phyloP scores from a whole-genome alignment of 306 rosid species.

The Aeschynomene evenia region DNA sequence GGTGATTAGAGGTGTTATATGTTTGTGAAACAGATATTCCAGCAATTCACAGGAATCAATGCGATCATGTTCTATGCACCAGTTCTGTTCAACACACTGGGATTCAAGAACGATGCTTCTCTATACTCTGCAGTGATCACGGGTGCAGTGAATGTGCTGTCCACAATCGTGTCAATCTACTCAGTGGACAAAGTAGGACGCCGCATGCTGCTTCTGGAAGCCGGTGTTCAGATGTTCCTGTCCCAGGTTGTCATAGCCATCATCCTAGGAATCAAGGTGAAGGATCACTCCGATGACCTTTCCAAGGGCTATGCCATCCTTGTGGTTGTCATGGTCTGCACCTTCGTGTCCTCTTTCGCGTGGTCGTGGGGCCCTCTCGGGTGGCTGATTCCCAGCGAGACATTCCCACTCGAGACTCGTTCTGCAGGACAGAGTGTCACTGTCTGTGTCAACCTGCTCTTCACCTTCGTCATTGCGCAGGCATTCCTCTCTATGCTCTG shows the following conservation, averaged over 20 bases:
- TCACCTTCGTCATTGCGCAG: slow-evolving; percentile 78
- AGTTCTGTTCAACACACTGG: slow-evolving; percentile 64
- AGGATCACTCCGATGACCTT: slow-evolving; percentile 45
- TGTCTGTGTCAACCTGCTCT: slow-evolving; percentile 70
- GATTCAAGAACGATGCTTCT: slow-evolving; percentile 72
- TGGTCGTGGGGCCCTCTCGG: slow-evolving; percentile 99
- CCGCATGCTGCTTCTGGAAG: slow-evolving; percentile 69
- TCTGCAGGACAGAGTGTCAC: slow-evolving; percentile 91
- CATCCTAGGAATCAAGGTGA: slow-evolving; percentile 56
- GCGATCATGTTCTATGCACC: slow-evolving; percentile 96
- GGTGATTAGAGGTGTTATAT: no score
- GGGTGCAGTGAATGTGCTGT: slow-evolving; percentile 75
- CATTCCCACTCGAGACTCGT: slow-evolving; percentile 78
- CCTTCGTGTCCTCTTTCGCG: slow-evolving; percentile 73
- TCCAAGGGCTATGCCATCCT: slow-evolving; percentile 46
- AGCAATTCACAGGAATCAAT: slow-evolving; percentile 86
- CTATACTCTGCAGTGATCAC: slow-evolving; percentile 86
- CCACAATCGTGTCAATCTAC: slow-evolving; percentile 76
- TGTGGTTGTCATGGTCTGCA: slow-evolving; percentile 70
- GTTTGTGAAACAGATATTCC: slow-evolving; percentile 62
- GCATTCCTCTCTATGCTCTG: slow-evolving; percentile 87
- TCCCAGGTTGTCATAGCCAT: slow-evolving; percentile 69
- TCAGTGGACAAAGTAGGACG: slow-evolving; percentile 81
- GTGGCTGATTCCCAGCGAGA: slow-evolving; percentile 86
- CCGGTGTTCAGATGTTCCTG: slow-evolving; percentile 85